Evolutionary conservation across 2,329 filamentous ascomycete genomes (phyloP).

Genomic region (Colletotrichum ledebouriae): DNA sequence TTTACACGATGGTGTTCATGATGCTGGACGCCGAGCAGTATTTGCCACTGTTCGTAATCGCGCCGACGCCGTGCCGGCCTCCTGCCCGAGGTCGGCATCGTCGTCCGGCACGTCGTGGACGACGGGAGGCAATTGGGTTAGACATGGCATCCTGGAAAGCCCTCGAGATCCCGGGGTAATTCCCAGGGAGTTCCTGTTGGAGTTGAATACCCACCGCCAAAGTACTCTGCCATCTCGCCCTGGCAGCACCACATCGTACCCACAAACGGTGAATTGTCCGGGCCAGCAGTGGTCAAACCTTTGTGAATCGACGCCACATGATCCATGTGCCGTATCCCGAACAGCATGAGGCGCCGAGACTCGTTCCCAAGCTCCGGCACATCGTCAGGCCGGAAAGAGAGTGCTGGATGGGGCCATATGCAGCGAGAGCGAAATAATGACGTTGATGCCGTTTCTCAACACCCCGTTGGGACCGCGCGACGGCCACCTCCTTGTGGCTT

Average conservation of each 20-base stretch:
- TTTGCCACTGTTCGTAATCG: slow-evolving; percentile 9
- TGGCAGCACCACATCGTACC: slow-evolving; percentile 29
- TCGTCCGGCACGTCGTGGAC: slow-evolving; percentile 14
- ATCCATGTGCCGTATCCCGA: slow-evolving; percentile 33
- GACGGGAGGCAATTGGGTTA: slow-evolving; percentile 27
- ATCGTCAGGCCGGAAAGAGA: slow-evolving; percentile 19
- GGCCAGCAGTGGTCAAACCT: slow-evolving; percentile 16
- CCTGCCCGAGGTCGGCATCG: slow-evolving; percentile 20
- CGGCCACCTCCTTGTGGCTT: background rate
- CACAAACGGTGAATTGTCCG: slow-evolving; percentile 37
- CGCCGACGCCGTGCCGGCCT: background rate
- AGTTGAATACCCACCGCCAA: slow-evolving; percentile 25
- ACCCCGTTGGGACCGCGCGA: slow-evolving; percentile 19
- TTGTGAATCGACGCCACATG: slow-evolving; percentile 34
- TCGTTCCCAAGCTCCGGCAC: slow-evolving; percentile 1
- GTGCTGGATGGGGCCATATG: slow-evolving; percentile 12
- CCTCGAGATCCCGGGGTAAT: slow-evolving; percentile 38
- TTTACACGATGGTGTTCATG: background rate
- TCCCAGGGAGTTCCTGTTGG: slow-evolving; percentile 20
- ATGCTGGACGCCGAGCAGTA: background rate
- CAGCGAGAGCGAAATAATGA: slow-evolving; percentile 28
- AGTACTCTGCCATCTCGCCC: slow-evolving; percentile 40
- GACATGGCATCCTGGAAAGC: slow-evolving; percentile 33
- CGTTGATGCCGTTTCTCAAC: slow-evolving; percentile 19
- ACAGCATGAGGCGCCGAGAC: slow-evolving; percentile 33